Conservation (phyloP, 345 rosid species). For the Sapria himalayana region DNA sequence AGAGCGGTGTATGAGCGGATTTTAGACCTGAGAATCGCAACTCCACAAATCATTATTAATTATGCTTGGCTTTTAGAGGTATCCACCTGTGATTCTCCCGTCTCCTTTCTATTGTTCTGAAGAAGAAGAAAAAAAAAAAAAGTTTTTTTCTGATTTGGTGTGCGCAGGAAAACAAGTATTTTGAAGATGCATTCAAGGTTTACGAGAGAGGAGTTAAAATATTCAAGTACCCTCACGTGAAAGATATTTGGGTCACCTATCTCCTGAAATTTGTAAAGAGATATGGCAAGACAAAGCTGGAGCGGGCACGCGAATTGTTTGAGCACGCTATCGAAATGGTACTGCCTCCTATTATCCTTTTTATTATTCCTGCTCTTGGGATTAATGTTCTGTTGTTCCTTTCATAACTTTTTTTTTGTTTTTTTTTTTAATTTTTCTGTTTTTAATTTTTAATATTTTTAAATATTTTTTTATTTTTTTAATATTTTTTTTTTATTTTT, state of each 20-base stretch:
- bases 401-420: not conserved
- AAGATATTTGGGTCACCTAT: constrained; percentile 87
- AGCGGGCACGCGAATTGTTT: constrained; percentile 82
- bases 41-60: constrained; percentile 83
- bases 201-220: constrained; percentile 95
- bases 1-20: constrained; percentile 84
- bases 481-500: too few species aligned
- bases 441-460: too few species aligned
- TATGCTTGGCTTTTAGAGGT: constrained; percentile 71
- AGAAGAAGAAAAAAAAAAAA: constrained; percentile 3
- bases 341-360: constrained; percentile 9
- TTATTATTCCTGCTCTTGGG: not conserved
- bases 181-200: constrained; percentile 97
- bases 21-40: constrained; percentile 82
- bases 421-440: not conserved
- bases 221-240: constrained; percentile 92
- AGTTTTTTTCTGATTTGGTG: constrained; percentile 1
- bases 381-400: not conserved
- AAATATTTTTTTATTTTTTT: too few species aligned
- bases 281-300: constrained; percentile 75
- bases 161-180: constrained; percentile 63
- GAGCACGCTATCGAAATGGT: constrained; percentile 85
- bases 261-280: constrained; percentile 78
- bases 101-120: not conserved
- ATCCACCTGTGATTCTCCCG: constrained; percentile 7